Evolutionary conservation across 352 stramenopile genomes (phyloP).

Genomic region (Achlya hypogyna): DNA sequence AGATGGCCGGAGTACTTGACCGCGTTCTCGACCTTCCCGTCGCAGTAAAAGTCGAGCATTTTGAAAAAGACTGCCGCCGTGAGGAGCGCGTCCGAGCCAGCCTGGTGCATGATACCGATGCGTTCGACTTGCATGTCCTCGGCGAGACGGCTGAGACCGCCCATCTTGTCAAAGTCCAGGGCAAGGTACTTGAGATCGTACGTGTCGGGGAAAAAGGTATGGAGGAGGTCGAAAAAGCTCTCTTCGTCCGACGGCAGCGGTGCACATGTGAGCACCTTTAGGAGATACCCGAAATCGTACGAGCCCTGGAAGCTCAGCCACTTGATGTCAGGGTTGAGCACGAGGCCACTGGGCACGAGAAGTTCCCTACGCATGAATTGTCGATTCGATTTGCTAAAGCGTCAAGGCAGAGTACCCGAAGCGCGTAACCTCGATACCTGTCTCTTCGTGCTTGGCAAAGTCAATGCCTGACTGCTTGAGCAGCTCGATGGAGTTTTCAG

Average conservation of each 20-base stretch:
- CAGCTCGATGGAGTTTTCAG: constrained; percentile 98
- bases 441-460: constrained; percentile 93
- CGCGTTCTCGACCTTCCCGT: constrained; percentile 76
- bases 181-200: constrained; percentile 99
- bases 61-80: constrained; percentile 92
- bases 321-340: constrained; percentile 97
- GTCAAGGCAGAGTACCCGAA: constrained; percentile 65
- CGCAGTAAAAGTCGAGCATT: constrained; percentile 84
- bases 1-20: constrained; percentile 79
- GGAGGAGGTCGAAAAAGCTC: constrained; percentile 96
- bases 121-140: constrained; percentile 95
- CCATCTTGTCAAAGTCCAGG: constrained; percentile 95
- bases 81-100: constrained; percentile 95
- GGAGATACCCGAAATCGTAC: constrained; percentile 98
- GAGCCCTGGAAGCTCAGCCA: constrained; percentile 99
- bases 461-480: constrained; percentile 97
- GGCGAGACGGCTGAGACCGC: constrained; percentile 93
- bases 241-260: constrained; percentile 83
- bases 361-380: constrained; percentile 61
- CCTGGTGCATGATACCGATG: constrained; percentile 99
- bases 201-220: constrained; percentile 97
- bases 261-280: constrained; percentile 93
- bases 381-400: neutral
- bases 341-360: constrained; percentile 95
- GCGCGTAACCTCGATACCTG: constrained; percentile 94